Evolutionary conservation across 164 flowering plant species (phyloP).

Genomic region (Aristolochia fimbriata): DNA sequence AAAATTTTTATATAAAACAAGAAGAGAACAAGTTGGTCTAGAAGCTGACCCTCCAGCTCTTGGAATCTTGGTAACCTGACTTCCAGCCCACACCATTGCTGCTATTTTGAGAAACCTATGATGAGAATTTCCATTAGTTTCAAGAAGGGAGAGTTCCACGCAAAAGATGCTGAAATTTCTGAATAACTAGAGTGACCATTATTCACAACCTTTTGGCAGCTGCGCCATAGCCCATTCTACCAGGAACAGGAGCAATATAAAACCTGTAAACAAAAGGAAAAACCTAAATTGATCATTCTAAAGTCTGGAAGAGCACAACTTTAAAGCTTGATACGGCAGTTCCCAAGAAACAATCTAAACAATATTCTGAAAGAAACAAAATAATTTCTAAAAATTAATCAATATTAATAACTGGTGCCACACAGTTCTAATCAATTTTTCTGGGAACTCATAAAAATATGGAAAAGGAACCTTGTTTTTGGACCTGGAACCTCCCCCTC

Average conservation of each 20-base stretch:
- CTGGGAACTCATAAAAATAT: too few relatives aligned
- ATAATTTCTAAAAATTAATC: background rate
- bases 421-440: background rate
- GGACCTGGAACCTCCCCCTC: too few relatives aligned
- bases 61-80: slow-evolving; percentile 77
- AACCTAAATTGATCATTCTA: background rate
- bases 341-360: background rate
- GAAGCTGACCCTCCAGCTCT: slow-evolving; percentile 70
- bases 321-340: background rate
- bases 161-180: background rate
- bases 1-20: background rate
- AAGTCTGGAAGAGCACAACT: too few relatives aligned
- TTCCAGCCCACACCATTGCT: slow-evolving; percentile 96
- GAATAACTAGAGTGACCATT: background rate
- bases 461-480: too few relatives aligned
- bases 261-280: slow-evolving; percentile 35
- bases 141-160: background rate
- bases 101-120: slow-evolving; percentile 75
- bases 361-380: background rate
- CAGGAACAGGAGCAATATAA: slow-evolving; percentile 72
- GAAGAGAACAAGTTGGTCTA: background rate
- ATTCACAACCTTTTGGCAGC: slow-evolving; percentile 51
- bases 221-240: slow-evolving; percentile 61
- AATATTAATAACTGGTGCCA: background rate
- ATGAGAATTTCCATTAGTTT: slow-evolving; percentile 1